Conservation (phyloP, 352 stramenopile species). For the Aphanomyces astaci region DNA sequence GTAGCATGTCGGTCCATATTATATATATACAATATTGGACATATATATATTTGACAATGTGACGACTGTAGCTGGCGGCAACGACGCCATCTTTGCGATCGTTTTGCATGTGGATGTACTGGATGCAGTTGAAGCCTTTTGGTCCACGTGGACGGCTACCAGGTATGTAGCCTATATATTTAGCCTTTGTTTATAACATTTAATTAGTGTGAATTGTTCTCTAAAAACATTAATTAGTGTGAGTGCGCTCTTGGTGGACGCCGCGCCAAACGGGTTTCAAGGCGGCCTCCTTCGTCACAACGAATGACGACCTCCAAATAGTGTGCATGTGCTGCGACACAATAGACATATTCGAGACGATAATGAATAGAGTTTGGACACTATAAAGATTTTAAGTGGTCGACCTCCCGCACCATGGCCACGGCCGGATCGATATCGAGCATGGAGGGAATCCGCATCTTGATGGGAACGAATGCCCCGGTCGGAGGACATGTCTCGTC, state of each 20-base stretch:
- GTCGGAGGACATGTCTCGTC: no score
- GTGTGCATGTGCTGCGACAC: no score
- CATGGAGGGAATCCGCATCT: neutral
- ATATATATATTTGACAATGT: no score
- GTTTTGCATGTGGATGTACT: constrained; percentile 55
- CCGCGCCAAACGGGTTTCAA: constrained; percentile 5
- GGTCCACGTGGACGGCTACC: constrained; percentile 49
- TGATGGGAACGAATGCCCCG: neutral
- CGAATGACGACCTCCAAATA: no score
- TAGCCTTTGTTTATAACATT: no score
- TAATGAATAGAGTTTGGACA: neutral
- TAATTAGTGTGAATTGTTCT: neutral
- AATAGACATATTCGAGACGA: no score
- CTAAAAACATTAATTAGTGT: no score
- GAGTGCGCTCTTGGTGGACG: constrained; percentile 16
- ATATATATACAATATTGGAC: no score
- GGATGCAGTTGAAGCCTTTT: constrained; percentile 60
- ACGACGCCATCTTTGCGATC: constrained; percentile 93
- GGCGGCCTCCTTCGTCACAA: neutral
- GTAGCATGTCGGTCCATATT: no score
- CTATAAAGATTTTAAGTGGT: constrained; percentile 11
- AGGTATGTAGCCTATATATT: no score
- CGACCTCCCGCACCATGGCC: neutral
- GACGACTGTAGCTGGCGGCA: constrained; percentile 94
- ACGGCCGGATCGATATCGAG: neutral